Evolutionary conservation across 139 green algal species (phyloP).

Genomic region (Pseudopediastrum boryanum): DNA sequence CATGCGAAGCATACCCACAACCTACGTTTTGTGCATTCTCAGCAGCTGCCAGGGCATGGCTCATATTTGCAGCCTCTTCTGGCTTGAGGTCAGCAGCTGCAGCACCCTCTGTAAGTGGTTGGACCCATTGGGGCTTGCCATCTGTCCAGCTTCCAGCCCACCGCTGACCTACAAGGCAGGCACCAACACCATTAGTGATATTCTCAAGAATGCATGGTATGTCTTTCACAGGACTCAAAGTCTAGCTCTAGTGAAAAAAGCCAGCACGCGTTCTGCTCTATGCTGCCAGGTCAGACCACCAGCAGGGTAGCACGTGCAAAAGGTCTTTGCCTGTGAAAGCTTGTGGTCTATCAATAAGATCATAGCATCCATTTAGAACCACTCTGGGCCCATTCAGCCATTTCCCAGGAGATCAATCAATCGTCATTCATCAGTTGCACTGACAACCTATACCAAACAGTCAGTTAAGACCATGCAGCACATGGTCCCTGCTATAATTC

Average conservation of each 20-base stretch:
- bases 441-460: too few relatives aligned
- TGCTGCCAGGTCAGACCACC: neutral
- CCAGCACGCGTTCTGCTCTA: neutral
- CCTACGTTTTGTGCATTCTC: slow-evolving; percentile 36
- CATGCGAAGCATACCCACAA: neutral
- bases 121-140: slow-evolving; percentile 65
- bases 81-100: neutral
- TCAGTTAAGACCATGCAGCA: too few relatives aligned
- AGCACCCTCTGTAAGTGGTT: slow-evolving; percentile 38
- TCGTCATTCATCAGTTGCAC: too few relatives aligned
- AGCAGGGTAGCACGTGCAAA: neutral
- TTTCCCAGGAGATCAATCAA: too few relatives aligned
- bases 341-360: neutral
- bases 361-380: too few relatives aligned
- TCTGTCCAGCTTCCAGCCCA: slow-evolving; percentile 61
- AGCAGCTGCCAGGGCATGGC: slow-evolving; percentile 40
- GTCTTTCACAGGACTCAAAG: neutral
- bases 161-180: slow-evolving; percentile 39
- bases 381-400: too few relatives aligned
- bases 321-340: neutral
- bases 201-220: too few relatives aligned
- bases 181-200: neutral
- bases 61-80: slow-evolving; percentile 34
- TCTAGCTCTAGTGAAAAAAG: neutral
- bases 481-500: neutral